A percentile compares a stretch with the other conserved stretches of the same genome.
Evolutionary conservation across 75 land plant genomes (phyloP).

Genomic region (Pseudotsuga menziesii): DNA sequence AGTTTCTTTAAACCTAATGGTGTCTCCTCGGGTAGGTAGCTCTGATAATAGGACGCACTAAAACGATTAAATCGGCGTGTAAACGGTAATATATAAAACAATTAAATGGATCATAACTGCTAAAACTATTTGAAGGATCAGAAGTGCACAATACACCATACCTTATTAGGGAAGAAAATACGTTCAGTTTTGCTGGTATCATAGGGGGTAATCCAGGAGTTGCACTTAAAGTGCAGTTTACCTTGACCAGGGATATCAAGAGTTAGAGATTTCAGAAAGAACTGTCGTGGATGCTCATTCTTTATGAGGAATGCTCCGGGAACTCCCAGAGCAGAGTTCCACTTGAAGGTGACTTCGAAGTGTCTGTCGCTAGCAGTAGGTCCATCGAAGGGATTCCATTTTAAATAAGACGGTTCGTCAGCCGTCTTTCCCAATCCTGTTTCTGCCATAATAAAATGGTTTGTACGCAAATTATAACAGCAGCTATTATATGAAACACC

Average conservation of each 20-base stretch:
- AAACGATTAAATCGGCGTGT: too few relatives aligned
- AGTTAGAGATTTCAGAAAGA: conserved; percentile 5
- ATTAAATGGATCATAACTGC: too few relatives aligned
- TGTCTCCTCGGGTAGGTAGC: conserved; percentile 33
- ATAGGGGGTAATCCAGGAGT: conserved; percentile 75
- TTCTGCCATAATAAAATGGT: not conserved
- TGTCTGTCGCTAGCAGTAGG: not conserved
- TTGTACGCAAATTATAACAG: too few relatives aligned
- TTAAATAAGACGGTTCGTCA: not conserved
- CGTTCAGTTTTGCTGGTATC: conserved; percentile 42
- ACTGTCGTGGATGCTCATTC: conserved; percentile 25
- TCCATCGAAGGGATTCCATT: conserved; percentile 2
- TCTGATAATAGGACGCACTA: conserved; percentile 24
- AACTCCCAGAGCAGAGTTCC: conserved; percentile 9
- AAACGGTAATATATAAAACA: too few relatives aligned
- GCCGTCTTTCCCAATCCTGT: not conserved
- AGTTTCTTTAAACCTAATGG: conserved; percentile 25
- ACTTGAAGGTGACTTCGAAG: not conserved
- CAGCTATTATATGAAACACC: too few relatives aligned
- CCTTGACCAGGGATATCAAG: conserved; percentile 16
- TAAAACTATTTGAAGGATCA: too few relatives aligned
- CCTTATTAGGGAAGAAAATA: conserved; percentile 79
- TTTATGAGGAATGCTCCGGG: conserved; percentile 25
- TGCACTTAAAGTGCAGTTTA: conserved; percentile 56
- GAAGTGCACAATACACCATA: conserved; percentile 9